These are phyloP conservation scores for Carex myosuroides DNA, from an alignment of 176 grass and related monocot species.

Conservation along the genomic window DNA sequence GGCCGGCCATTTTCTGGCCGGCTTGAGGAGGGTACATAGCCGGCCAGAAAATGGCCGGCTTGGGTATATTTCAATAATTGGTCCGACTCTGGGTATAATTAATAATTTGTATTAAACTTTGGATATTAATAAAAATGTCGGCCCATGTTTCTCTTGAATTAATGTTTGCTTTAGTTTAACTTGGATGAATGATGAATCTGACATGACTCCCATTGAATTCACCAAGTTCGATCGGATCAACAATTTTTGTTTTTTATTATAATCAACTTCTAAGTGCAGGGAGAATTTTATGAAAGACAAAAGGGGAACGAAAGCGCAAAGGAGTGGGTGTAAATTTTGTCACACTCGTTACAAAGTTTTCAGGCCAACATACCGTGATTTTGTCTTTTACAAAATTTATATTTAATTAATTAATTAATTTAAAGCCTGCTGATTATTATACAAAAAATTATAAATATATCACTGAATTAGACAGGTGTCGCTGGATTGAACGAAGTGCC, in stretches of 20 bases:
- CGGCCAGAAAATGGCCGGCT: too few relatives aligned
- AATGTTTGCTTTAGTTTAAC: too few relatives aligned
- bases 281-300: neutral
- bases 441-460: neutral
- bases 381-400: neutral
- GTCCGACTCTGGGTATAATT: too few relatives aligned
- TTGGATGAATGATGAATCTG: neutral
- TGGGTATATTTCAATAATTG: too few relatives aligned
- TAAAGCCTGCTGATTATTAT: too few relatives aligned
- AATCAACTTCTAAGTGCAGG: neutral
- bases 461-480: neutral
- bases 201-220: neutral
- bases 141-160: neutral
- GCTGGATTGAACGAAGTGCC: neutral
- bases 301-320: neutral
- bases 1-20: too few relatives aligned
- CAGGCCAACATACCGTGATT: neutral
- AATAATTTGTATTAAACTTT: too few relatives aligned
- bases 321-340: neutral
- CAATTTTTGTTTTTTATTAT: neutral
- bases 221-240: neutral
- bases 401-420: neutral
- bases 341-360: neutral
- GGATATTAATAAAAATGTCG: too few relatives aligned
- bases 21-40: too few relatives aligned